phyloP scores from a whole-genome alignment of 75 land plant species.

The Cunninghamia lanceolata region DNA sequence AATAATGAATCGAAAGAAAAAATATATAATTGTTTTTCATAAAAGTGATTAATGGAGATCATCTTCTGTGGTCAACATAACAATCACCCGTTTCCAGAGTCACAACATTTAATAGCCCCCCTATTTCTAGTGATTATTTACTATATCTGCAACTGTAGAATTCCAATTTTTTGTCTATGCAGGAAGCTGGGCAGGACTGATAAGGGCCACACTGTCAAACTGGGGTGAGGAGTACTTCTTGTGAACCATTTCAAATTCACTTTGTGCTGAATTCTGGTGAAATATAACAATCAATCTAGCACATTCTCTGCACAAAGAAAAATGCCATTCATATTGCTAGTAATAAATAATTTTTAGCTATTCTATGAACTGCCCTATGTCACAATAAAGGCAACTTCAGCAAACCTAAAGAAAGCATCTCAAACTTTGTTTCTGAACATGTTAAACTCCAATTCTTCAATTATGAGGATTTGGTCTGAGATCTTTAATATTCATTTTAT shows the following conservation, averaged over 20 bases:
- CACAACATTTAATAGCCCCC: neutral
- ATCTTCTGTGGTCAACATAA: neutral
- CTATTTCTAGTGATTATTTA: too few species aligned
- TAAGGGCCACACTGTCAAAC: slow-evolving; percentile 11
- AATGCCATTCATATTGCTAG: neutral
- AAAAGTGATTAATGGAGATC: neutral
- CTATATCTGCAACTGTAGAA: neutral
- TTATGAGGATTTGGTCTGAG: neutral
- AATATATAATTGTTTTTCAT: neutral
- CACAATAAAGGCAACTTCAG: neutral
- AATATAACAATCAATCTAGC: slow-evolving; percentile 16
- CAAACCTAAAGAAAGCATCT: neutral
- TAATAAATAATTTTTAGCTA: too few species aligned
- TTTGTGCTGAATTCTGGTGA: slow-evolving; percentile 10
- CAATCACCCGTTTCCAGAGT: neutral
- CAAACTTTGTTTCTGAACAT: neutral
- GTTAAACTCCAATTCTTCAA: neutral
- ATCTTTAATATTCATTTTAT: neutral
- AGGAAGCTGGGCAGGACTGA: neutral
- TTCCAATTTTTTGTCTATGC: neutral
- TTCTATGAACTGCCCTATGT: neutral
- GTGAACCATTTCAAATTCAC: neutral
- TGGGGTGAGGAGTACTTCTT: slow-evolving; percentile 20
- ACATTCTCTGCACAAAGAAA: slow-evolving; percentile 23
- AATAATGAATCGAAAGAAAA: neutral